Base-by-base conservation (phyloP, 208 protist genomes). In the Trypanosoma conorhini region DNA sequence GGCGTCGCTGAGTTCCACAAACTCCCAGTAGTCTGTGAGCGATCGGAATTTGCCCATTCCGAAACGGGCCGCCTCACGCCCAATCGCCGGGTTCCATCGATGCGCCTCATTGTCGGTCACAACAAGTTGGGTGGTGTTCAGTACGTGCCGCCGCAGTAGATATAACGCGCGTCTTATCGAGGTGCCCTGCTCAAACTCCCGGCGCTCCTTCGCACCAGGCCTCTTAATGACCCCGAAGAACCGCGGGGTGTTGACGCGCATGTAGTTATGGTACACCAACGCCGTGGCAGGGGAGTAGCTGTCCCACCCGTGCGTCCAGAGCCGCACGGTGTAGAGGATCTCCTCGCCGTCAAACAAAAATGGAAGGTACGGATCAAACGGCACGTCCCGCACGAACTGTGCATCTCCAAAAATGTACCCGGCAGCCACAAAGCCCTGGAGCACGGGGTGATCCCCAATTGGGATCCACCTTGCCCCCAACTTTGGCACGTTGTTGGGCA, bases 291-390 rank as follows among this genome's bases (percentile, higher is more conserved):
- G 95, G 13, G 70, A 77, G 77, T 95, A 97, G 44, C 94, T 86
- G 71, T 97, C 87, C 74, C 83, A 98, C 5, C 95, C 95, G 56
- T 59, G 62, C 19, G 95, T 98, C 84, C 85, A 98, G 50, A 97
- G 44, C 9, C 95, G 87, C 48, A 74, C 84, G 1, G 89, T 85
- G 81, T 95, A 95, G 48, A 93, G 62, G 28, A 90, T 91, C 71
- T 97, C 94, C 72, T 98, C 96, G 8, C 96, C 96, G 61, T 97
- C 95, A 76, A 98, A 98, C 13, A 98, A 59, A 75, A 95, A 96
- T 12, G 83, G 84, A 52, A 98, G 81, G 70, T 96, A 88, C 12
- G 96, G 95, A 75, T 98, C 96, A 76, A 98, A 98, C 2, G 94
- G 96, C 12, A 88, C 87, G 44, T 95, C 87, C 30, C 86, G 72